These are phyloP conservation scores for Solanum ossicruentum DNA, from an alignment of 257 asterid species.

Conservation along the genomic window DNA sequence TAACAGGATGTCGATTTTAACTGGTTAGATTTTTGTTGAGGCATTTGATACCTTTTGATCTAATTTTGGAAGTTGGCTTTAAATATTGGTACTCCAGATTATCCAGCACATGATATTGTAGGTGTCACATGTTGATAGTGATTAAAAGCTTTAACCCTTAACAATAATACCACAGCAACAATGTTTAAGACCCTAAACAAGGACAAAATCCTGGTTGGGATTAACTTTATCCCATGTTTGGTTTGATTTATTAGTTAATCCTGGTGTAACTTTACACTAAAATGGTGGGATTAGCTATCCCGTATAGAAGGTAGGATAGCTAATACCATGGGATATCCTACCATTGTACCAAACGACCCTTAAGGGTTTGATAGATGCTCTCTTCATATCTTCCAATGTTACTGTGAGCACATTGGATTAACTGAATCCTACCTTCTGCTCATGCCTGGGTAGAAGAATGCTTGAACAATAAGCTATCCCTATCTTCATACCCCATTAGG, in stretches of 20 bases:
- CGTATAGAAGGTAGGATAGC: background rate
- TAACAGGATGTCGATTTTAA: background rate
- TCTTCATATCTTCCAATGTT: background rate
- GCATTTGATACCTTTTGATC: background rate
- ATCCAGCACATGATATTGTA: background rate
- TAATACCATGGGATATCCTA: background rate
- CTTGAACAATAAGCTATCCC: background rate
- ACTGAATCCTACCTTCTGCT: background rate
- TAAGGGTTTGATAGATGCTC: background rate
- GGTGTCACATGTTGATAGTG: background rate
- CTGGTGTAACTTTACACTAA: background rate
- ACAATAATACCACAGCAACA: background rate
- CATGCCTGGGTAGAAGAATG: background rate
- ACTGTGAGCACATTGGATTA: background rate
- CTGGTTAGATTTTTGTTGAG: background rate
- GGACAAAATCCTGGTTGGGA: background rate
- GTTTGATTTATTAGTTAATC: background rate
- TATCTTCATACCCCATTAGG: background rate
- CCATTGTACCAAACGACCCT: background rate
- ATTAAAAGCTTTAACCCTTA: background rate
- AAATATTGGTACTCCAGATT: background rate
- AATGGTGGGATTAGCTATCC: background rate
- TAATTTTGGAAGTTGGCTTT: background rate
- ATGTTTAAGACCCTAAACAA: background rate
- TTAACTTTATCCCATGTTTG: background rate